phyloP scores from a whole-genome alignment of 176 grass and related monocot species.

The Cenchrus fungigraminus region DNA sequence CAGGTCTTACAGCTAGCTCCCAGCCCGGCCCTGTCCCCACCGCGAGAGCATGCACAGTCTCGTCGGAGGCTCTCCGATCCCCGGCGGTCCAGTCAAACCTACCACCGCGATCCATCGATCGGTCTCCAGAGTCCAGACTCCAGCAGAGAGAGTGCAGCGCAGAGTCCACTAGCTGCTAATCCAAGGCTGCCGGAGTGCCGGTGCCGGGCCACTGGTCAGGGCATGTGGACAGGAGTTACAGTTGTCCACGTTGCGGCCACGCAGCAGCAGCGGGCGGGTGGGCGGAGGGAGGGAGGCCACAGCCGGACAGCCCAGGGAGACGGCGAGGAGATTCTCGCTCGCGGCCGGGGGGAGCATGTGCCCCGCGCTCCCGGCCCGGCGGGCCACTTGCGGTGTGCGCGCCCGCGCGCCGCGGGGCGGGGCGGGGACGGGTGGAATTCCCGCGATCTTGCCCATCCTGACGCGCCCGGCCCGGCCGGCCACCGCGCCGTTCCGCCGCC shows the following conservation, averaged over 20 bases:
- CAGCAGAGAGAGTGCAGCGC: too few species aligned
- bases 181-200: neutral
- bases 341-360: constrained; percentile 28
- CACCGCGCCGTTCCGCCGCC: neutral
- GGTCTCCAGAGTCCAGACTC: neutral
- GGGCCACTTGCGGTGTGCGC: constrained; percentile 18
- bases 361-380: neutral
- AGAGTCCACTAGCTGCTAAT: neutral
- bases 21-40: constrained; percentile 54
- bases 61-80: neutral
- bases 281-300: neutral
- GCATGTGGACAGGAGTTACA: constrained; percentile 47
- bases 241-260: constrained; percentile 72
- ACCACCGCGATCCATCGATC: neutral
- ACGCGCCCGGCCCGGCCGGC: neutral
- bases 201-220: constrained; percentile 12
- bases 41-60: neutral
- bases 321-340: constrained; percentile 29
- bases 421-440: neutral
- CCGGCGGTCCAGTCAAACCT: constrained; percentile 46
- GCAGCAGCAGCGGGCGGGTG: constrained; percentile 20
- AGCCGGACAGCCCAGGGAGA: too few species aligned
- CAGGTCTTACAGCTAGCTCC: constrained; percentile 69
- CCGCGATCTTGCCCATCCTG: neutral
- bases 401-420: too few species aligned